Evolutionary conservation across 2,329 filamentous ascomycete species (phyloP).

Genomic region (Coniochaeta sp.): DNA sequence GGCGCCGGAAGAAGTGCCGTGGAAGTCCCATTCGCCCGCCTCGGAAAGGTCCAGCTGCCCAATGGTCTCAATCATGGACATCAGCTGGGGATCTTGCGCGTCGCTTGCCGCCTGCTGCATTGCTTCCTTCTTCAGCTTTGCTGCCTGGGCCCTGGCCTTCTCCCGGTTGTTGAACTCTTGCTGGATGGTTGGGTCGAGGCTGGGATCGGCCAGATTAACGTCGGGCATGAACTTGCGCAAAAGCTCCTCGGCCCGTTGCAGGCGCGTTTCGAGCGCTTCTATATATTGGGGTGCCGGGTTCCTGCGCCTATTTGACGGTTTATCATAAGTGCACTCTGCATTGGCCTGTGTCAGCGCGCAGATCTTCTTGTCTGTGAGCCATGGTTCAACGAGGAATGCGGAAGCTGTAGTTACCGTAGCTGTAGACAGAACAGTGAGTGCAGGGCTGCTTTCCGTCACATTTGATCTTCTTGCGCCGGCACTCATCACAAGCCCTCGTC

Average conservation of each 20-base stretch:
- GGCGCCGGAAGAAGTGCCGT: conserved; percentile 84
- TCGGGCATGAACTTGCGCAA: conserved; percentile 76
- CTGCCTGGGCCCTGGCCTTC: conserved; percentile 37
- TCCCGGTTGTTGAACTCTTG: conserved; percentile 57
- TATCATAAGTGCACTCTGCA: conserved; percentile 88
- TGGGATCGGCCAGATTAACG: conserved; percentile 77
- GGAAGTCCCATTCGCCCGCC: conserved; percentile 88
- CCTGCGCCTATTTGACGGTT: conserved; percentile 82
- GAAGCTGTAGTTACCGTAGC: conserved; percentile 63
- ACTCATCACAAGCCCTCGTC: conserved; percentile 76
- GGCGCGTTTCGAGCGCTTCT: conserved; percentile 74
- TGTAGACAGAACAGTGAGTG: conserved; percentile 96
- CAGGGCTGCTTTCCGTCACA: conserved; percentile 83
- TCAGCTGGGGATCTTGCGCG: conserved; percentile 58
- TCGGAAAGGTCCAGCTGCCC: conserved; percentile 90
- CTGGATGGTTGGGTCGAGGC: conserved; percentile 68
- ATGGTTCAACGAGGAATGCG: not conserved
- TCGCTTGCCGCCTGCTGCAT: conserved; percentile 12
- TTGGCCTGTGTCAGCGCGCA: conserved; percentile 14
- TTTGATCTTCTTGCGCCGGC: conserved; percentile 80
- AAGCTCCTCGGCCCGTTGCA: conserved; percentile 76
- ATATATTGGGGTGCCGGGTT: conserved; percentile 92
- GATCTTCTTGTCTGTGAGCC: not conserved
- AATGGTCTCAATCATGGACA: conserved; percentile 92
- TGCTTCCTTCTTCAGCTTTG: conserved; percentile 28